These are phyloP conservation scores for Trichoderma guizhouense DNA, from an alignment of 2,329 filamentous ascomycete species.

Conservation along the genomic window DNA sequence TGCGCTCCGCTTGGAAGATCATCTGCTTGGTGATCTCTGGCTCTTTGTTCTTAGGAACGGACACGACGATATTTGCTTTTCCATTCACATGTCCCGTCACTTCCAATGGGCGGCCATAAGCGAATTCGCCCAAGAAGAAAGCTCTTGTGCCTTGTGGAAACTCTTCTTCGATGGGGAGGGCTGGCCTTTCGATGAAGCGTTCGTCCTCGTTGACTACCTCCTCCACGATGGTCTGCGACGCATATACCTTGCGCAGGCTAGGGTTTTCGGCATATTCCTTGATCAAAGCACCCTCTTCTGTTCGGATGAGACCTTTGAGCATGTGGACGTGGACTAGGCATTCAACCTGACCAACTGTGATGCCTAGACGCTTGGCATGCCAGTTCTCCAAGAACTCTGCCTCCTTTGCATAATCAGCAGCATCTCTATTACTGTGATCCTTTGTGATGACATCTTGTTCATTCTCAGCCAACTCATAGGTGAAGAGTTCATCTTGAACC, in stretches of 20 bases:
- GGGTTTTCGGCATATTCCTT: constrained; percentile 89
- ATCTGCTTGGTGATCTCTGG: constrained; percentile 76
- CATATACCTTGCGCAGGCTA: constrained; percentile 83
- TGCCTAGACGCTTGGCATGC: constrained; percentile 88
- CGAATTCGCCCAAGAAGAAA: constrained; percentile 92
- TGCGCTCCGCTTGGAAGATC: constrained; percentile 65
- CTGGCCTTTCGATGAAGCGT: constrained; percentile 85
- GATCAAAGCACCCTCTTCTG: constrained; percentile 81
- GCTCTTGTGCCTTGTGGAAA: constrained; percentile 79
- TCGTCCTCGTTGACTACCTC: constrained; percentile 86
- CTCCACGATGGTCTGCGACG: constrained; percentile 87
- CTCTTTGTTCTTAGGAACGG: constrained; percentile 68
- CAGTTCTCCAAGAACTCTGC: constrained; percentile 76
- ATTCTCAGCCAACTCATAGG: constrained; percentile 69
- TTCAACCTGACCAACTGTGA: constrained; percentile 82
- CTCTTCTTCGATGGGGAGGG: constrained; percentile 86
- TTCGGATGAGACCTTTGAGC: constrained; percentile 86
- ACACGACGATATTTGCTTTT: constrained; percentile 77
- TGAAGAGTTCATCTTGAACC: constrained; percentile 91
- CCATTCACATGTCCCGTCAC: constrained; percentile 70
- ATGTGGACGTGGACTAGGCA: constrained; percentile 89
- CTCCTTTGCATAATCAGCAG: constrained; percentile 80
- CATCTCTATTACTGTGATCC: constrained; percentile 72
- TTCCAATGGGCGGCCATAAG: constrained; percentile 86
- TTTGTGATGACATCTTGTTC: constrained; percentile 62